Conservation (phyloP, 108 stramenopile genomes). For the Aurantiochytrium sp. region DNA sequence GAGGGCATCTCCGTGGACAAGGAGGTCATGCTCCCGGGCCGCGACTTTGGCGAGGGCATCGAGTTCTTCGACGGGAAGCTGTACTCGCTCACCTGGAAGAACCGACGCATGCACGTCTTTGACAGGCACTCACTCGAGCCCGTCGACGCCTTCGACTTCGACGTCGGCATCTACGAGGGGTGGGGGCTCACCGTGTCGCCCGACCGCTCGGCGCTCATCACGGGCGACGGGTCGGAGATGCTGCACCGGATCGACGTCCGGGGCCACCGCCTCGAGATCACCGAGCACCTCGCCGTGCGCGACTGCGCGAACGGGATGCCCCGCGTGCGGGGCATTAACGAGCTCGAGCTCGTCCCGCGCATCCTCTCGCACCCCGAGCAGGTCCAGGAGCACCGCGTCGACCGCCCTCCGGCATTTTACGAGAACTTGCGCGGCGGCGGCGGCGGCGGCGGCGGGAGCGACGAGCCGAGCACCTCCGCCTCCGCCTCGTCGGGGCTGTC, state of each 20-base stretch:
- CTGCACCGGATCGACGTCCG: not conserved
- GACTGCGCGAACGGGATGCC: not conserved
- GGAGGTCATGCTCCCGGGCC: not conserved
- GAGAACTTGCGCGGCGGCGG: not conserved
- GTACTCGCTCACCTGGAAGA: constrained; percentile 24
- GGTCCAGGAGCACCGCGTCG: not conserved
- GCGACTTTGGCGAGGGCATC: constrained; percentile 11
- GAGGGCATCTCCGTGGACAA: not conserved
- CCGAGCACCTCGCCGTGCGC: not conserved
- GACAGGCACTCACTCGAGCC: not conserved
- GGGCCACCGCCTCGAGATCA: not conserved
- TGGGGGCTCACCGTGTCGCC: not conserved
- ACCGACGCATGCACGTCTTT: not conserved
- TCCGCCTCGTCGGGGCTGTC: too few relatives aligned
- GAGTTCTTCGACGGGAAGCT: not conserved
- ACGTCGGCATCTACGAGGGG: not conserved
- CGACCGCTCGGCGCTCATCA: not conserved
- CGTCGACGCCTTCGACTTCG: not conserved
- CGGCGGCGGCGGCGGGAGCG: not conserved
- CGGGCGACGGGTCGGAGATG: constrained; percentile 2
- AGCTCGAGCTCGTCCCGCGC: constrained; percentile 20
- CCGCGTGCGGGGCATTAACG: not conserved
- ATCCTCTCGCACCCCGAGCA: not conserved
- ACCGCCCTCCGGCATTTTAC: not conserved
- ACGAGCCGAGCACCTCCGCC: too few relatives aligned